phyloP scores from a whole-genome alignment of 164 flowering plant species.

The Liriodendron chinense region DNA sequence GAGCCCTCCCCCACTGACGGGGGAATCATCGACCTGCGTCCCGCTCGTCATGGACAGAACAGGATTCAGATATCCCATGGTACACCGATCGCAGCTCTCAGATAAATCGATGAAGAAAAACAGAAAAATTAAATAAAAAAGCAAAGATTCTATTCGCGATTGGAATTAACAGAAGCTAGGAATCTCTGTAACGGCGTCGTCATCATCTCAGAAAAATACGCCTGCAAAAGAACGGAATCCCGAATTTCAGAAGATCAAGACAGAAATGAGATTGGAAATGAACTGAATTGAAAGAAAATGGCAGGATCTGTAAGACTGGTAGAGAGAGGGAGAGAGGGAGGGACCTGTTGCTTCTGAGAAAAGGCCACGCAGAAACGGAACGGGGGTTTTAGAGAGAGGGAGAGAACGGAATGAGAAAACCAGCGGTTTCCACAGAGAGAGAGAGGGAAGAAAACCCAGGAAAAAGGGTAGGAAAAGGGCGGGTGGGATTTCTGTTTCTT shows the following conservation, averaged over 20 bases:
- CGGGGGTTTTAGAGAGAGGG: background rate
- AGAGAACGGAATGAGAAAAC: background rate
- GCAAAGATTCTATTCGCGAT: background rate
- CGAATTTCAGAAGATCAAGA: background rate
- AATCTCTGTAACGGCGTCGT: background rate
- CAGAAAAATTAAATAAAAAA: background rate
- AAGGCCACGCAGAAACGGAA: background rate
- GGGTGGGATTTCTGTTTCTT: slow-evolving; percentile 4
- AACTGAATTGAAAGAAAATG: background rate
- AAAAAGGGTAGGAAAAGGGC: background rate
- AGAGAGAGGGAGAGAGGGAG: background rate
- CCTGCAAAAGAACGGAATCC: background rate
- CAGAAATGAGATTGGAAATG: background rate
- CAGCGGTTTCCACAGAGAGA: background rate
- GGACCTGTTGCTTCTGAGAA: background rate
- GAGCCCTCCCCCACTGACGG: slow-evolving; percentile 89
- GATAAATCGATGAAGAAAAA: background rate
- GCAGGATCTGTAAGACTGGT: background rate
- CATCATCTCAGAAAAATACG: background rate
- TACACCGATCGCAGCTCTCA: background rate
- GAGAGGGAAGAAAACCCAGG: slow-evolving; percentile 1
- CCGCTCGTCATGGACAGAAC: slow-evolving; percentile 60
- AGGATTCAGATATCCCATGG: slow-evolving; percentile 75
- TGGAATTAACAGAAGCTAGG: background rate
- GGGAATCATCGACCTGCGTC: slow-evolving; percentile 59